Conservation (phyloP, 2,329 filamentous ascomycete genomes). For the Cytospora paraplurivora region DNA sequence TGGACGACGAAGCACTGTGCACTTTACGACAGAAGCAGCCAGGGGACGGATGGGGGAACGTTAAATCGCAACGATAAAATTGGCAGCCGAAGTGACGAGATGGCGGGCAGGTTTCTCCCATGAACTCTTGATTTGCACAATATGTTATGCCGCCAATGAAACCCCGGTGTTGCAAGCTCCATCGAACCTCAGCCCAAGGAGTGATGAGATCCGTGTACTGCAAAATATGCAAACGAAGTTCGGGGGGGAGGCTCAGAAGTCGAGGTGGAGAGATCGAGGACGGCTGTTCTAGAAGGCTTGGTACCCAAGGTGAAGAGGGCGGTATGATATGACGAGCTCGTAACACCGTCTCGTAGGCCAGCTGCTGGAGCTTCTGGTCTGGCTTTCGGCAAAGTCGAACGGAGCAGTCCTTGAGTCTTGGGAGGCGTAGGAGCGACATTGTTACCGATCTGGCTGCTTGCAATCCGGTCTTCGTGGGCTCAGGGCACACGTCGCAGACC, state of each 20-base stretch:
- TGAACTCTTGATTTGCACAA: background rate
- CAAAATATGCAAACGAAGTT: slow-evolving; percentile 27
- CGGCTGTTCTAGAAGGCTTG: background rate
- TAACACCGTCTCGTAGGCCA: slow-evolving; percentile 22
- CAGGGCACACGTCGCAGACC: slow-evolving; percentile 24
- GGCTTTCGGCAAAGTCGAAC: slow-evolving; percentile 22
- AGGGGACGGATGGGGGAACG: background rate
- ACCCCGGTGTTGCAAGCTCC: slow-evolving; percentile 21
- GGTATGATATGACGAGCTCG: slow-evolving; percentile 13
- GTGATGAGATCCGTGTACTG: slow-evolving; percentile 29
- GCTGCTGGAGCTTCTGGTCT: slow-evolving; percentile 17
- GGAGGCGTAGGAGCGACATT: slow-evolving; percentile 16
- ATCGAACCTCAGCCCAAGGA: slow-evolving; percentile 26
- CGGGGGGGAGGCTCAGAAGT: slow-evolving; percentile 22
- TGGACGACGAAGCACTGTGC: slow-evolving; percentile 16
- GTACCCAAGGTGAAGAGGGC: background rate
- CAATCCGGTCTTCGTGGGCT: background rate
- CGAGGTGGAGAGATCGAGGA: background rate
- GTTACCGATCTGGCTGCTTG: slow-evolving; percentile 15
- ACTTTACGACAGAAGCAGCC: slow-evolving; percentile 27
- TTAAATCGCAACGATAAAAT: slow-evolving; percentile 4
- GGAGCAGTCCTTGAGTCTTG: slow-evolving; percentile 22
- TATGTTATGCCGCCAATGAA: background rate
- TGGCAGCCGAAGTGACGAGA: slow-evolving; percentile 20
- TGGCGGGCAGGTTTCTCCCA: slow-evolving; percentile 1